Percentiles rank a stretch among this genome's conserved stretches.
phyloP scores from a whole-genome alignment of 768 basidiomycete genomes.

The Boletus sp. region DNA sequence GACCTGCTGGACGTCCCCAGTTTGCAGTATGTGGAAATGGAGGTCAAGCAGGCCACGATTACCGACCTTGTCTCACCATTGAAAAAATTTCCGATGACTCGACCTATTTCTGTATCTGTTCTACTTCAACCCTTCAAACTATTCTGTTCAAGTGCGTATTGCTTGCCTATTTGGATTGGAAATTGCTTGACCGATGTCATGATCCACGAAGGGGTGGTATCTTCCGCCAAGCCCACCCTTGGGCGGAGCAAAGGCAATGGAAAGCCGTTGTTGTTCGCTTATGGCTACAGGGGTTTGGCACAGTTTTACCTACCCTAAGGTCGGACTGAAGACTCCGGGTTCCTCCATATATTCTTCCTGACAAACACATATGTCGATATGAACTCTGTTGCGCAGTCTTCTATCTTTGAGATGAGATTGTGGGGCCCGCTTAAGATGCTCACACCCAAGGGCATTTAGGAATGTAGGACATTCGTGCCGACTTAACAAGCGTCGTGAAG shows the following conservation, averaged over 20 bases:
- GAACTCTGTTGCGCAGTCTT: slow-evolving; percentile 8
- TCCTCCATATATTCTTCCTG: slow-evolving; percentile 25
- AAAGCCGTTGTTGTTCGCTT: slow-evolving; percentile 15
- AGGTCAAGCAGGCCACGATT: slow-evolving; percentile 13
- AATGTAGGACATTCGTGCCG: slow-evolving; percentile 19
- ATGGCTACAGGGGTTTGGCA: slow-evolving; percentile 23
- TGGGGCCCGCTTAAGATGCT: background rate
- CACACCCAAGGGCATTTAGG: slow-evolving; percentile 12
- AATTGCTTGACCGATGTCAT: background rate
- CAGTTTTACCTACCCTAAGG: slow-evolving; percentile 14
- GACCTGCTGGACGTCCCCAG: slow-evolving; percentile 9
- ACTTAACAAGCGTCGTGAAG: slow-evolving; percentile 11
- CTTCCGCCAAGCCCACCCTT: slow-evolving; percentile 13
- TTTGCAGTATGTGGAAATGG: slow-evolving; percentile 2
- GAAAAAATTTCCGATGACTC: slow-evolving; percentile 18
- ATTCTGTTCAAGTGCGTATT: slow-evolving; percentile 16
- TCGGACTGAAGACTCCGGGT: slow-evolving; percentile 13
- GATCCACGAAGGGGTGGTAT: slow-evolving; percentile 12
- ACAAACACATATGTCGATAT: slow-evolving; percentile 21
- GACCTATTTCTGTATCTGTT: slow-evolving; percentile 23
- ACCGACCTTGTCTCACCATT: slow-evolving; percentile 19
- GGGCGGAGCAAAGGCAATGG: background rate
- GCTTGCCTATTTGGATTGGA: too few relatives aligned
- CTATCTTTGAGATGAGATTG: slow-evolving; percentile 3
- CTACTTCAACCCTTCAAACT: slow-evolving; percentile 24